Conservation (phyloP, 176 grass and related monocot genomes). For the Bothriochloa decipiens region DNA sequence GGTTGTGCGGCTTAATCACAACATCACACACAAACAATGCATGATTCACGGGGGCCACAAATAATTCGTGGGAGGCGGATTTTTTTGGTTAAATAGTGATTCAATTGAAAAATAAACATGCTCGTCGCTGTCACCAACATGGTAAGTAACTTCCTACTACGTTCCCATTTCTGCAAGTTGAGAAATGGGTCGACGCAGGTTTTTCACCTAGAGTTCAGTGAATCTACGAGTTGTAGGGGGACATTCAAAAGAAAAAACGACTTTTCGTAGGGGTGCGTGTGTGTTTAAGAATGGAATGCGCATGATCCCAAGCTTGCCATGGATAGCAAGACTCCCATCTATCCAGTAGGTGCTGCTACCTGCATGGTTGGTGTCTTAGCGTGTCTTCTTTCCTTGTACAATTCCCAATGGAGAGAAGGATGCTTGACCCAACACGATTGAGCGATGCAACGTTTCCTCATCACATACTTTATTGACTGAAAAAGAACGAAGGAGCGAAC, state of each 20-base stretch:
- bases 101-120: neutral
- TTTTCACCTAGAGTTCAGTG: constrained; percentile 29
- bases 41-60: constrained; percentile 35
- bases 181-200: constrained; percentile 22
- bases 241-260: too few relatives aligned
- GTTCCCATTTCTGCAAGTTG: constrained; percentile 35
- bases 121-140: constrained; percentile 40
- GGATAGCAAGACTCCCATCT: constrained; percentile 42
- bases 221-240: neutral
- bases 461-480: constrained; percentile 39
- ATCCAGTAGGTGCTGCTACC: constrained; percentile 55
- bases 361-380: constrained; percentile 50
- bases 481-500: neutral
- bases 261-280: neutral
- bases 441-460: constrained; percentile 28
- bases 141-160: constrained; percentile 23
- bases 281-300: constrained; percentile 20
- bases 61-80: neutral
- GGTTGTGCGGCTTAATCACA: constrained; percentile 47
- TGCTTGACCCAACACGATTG: constrained; percentile 63
- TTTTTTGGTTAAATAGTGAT: neutral
- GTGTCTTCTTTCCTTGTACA: constrained; percentile 48
- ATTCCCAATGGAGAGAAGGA: constrained; percentile 70
- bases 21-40: constrained; percentile 31
- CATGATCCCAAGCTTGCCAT: constrained; percentile 55